Evolutionary conservation across 441 rosid genomes (phyloP), one percentile per base, ranked within the genome.

Genomic region (Dalechampia spathulata): DNA sequence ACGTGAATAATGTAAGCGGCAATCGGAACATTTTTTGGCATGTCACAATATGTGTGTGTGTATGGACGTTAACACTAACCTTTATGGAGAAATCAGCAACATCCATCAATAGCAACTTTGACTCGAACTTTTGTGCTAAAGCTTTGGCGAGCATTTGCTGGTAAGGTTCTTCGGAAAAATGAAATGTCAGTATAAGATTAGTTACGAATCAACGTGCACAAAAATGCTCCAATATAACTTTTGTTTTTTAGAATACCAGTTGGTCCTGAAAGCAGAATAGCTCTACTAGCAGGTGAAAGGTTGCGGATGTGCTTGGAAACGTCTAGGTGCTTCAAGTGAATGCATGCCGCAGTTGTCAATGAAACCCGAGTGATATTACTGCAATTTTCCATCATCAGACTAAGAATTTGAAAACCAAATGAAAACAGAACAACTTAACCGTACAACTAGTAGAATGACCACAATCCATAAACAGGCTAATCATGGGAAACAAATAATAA

Each of bases 61-160:
- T 16, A 8, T 19, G 64, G 39, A 30, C 12, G 39, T 51, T 9
- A 8, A 36, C 23, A 28, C n/a, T 65, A 62, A 89, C 99, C 92
- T 85, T 93, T 1, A 85, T 49, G 49, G 97, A 90, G 65, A 93
- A 87, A 66, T 87, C 83, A 13, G 73, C 70, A 20, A 87, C 58
- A 74, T 93, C 97, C 66, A 93, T 69, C 65, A 93, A 57, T 49
- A 93, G 73, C 64, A 93, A 67, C 79, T 87, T 89, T 1, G 97
- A 85, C 58, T 85, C 86, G 52, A 85, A 89, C 64, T 62, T 54
- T 65, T 90, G 88, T 20, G 99, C 87, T 37, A 84, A 61, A 56
- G 97, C 97, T 78, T 87, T 93, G 59, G 96, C 92, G 25, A 93
- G 97, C 92, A 70, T 83, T 80, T 93, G 99, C 69, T 82, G 92